Evolutionary conservation across 495 filamentous ascomycete genomes (phyloP).

Genomic region (Neohortaea acidophila): DNA sequence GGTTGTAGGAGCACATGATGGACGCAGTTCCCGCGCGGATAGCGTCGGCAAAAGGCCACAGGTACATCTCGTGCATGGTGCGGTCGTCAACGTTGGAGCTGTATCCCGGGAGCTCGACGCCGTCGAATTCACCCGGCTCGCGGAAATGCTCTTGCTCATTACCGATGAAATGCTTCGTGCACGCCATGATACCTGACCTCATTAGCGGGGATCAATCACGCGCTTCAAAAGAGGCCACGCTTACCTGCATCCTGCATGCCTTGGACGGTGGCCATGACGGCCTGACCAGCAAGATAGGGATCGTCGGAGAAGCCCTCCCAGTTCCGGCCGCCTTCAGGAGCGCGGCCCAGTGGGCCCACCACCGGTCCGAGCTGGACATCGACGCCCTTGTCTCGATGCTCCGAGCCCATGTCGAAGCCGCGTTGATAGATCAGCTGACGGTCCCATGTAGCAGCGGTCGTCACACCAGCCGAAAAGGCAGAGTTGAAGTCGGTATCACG

Average conservation of each 20-base stretch:
- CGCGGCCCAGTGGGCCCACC: conserved; percentile 55
- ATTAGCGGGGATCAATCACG: too few species aligned
- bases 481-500: conserved; percentile 36
- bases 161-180: conserved; percentile 29
- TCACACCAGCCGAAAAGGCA: conserved; percentile 29
- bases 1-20: conserved; percentile 86
- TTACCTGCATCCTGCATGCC: conserved; percentile 30
- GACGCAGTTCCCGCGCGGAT: conserved; percentile 28
- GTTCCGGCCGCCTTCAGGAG: conserved; percentile 69
- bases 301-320: conserved; percentile 47
- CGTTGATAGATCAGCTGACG: conserved; percentile 24
- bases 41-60: conserved; percentile 67
- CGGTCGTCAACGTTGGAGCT: conserved; percentile 85
- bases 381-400: conserved; percentile 33
- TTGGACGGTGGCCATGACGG: conserved; percentile 24
- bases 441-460: conserved; percentile 30
- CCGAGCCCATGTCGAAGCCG: conserved; percentile 27
- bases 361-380: conserved; percentile 82
- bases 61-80: conserved; percentile 88
- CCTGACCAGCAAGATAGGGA: conserved; percentile 28
- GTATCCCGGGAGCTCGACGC: conserved; percentile 1
- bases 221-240: too few species aligned
- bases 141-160: conserved; percentile 53
- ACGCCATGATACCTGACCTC: conserved; percentile 23
- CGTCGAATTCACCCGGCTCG: conserved; percentile 29